Conservation (phyloP, 441 rosid species). For the Flueggea neowawraea region DNA sequence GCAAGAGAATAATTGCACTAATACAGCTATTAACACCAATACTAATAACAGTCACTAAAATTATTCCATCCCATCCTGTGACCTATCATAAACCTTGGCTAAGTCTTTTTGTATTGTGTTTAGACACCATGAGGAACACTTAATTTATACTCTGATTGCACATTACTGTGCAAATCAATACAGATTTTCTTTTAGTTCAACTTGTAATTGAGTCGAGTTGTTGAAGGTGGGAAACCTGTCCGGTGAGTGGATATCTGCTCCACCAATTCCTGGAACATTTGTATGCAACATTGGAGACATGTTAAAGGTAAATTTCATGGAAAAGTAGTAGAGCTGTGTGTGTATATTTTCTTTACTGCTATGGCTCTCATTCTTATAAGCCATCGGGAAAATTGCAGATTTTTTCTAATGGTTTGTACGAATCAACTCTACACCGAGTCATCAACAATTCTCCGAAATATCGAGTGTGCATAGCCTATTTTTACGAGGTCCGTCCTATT, state of each 20-base stretch:
- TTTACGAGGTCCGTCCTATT: slow-evolving; percentile 57
- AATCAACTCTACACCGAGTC: slow-evolving; percentile 77
- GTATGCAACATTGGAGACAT: slow-evolving; percentile 96
- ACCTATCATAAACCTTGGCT: too few relatives aligned
- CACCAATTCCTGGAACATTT: slow-evolving; percentile 78
- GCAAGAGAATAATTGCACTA: too few relatives aligned
- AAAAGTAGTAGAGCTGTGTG: too few relatives aligned
- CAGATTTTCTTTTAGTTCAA: not conserved
- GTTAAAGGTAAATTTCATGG: slow-evolving; percentile 53
- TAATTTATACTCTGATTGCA: too few relatives aligned
- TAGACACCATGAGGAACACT: too few relatives aligned
- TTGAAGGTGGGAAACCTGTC: slow-evolving; percentile 66
- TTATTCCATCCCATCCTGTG: too few relatives aligned
- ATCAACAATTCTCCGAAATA: slow-evolving; percentile 54
- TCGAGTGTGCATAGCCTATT: slow-evolving; percentile 68
- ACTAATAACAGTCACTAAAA: too few relatives aligned
- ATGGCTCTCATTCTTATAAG: slow-evolving; percentile 6
- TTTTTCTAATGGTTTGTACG: slow-evolving; percentile 69
- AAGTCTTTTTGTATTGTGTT: too few relatives aligned
- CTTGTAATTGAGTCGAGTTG: slow-evolving; percentile 3
- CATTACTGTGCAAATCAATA: too few relatives aligned
- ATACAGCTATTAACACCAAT: too few relatives aligned
- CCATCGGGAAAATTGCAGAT: slow-evolving; percentile 39
- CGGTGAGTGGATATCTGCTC: slow-evolving; percentile 87
- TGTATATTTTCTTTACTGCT: not conserved